Base-by-base conservation (phyloP, 768 basidiomycete genomes). In the Trametes cinnabarina region DNA sequence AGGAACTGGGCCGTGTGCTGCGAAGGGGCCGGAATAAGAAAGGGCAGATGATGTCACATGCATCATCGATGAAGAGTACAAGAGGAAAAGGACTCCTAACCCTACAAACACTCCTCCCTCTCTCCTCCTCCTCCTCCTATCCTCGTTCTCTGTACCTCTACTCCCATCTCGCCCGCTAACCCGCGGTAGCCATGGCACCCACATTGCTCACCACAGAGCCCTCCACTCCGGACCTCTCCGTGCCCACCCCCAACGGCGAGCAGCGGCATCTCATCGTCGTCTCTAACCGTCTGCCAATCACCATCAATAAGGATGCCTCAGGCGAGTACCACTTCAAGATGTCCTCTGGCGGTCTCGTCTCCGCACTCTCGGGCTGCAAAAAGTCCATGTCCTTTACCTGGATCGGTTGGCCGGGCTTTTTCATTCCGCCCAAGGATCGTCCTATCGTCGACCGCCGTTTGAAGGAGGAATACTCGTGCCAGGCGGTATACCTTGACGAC, bases 271-370 rank as follows among this genome's bases (percentile, higher is more conserved):
- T 98, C 79, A 88, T 98, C 75, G 92, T 98, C 67, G 93, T 98
- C 69, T 90, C 92, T 50, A 98, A 98, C 76, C 85, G 96, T 52
- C 87, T 98, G 58, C 96, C 96, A 20, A 83, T 98, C 59, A 97
- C 96, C 46, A 98, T 98, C 71, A 92, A 79, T 72, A 96, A 94
- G 77, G 95, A 98, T 83, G 86, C 83, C 14, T 76, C 79, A 50
- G 94, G 94, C 70, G 87, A 96, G 72, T 98, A 95, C 74, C 92
- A 95, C 78, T 98, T 97, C 84, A 91, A 96, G 80, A 97, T 98
- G 95, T 95, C 93, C 58, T 95, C 93, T 3, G 97, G 97, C 26
- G 97, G 97, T 53, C 90, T 99, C 60, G 97, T 98, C 62, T 94
- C 92, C 51, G 97, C 97, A 59, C 86, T 99, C 64, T 90, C 90